Evolutionary conservation across 1,139 yeast species (phyloP).

Genomic region (Candida tropicalis): DNA sequence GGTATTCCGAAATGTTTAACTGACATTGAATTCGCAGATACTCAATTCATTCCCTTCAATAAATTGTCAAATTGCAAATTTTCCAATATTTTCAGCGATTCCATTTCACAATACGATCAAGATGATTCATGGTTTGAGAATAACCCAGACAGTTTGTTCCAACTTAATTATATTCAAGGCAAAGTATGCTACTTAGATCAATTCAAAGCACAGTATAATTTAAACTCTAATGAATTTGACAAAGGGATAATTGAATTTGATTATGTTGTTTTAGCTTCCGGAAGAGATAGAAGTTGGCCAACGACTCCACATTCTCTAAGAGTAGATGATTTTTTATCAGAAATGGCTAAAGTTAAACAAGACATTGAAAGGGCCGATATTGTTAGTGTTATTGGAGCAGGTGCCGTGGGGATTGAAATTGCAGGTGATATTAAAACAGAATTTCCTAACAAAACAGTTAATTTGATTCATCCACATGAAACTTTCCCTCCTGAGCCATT

Average conservation of each 20-base stretch:
- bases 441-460: constrained; percentile 38
- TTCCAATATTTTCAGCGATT: constrained; percentile 27
- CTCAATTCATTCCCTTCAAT: constrained; percentile 41
- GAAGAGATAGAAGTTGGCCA: constrained; percentile 57
- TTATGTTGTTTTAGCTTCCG: constrained; percentile 51
- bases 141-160: not conserved
- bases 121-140: constrained; percentile 10
- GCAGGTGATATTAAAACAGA: constrained; percentile 47
- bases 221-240: constrained; percentile 13
- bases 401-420: constrained; percentile 53
- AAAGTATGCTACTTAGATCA: constrained; percentile 34
- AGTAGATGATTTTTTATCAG: constrained; percentile 28
- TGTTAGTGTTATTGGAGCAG: constrained; percentile 48
- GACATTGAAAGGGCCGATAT: constrained; percentile 25
- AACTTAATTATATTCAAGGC: constrained; percentile 43
- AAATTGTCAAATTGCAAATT: constrained; percentile 34
- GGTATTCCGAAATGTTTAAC: constrained; percentile 54
- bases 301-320: constrained; percentile 46
- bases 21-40: constrained; percentile 47
- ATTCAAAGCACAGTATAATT: constrained; percentile 25
- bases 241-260: constrained; percentile 43
- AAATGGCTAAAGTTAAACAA: constrained; percentile 34
- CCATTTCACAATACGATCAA: constrained; percentile 6
- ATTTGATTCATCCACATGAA: constrained; percentile 43
- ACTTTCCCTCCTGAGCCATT: constrained; percentile 46